phyloP scores from a whole-genome alignment of 495 filamentous ascomycete genomes.

The Aspergillus taichungensis region DNA sequence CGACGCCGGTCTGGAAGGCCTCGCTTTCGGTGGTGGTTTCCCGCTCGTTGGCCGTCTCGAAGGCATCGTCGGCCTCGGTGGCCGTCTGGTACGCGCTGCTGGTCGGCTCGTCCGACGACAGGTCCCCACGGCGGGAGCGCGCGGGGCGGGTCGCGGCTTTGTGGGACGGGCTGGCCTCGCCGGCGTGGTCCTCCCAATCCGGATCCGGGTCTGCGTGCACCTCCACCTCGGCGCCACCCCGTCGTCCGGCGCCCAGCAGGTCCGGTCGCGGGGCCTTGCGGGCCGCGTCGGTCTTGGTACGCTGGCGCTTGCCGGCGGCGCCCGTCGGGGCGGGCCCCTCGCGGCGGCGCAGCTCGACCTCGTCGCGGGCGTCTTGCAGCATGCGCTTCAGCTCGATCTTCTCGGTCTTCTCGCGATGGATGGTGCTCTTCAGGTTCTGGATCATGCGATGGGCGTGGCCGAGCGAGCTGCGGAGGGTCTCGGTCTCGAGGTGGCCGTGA shows the following conservation, averaged over 20 bases:
- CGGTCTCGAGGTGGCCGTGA: conserved; percentile 81
- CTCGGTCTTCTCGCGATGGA: conserved; percentile 95
- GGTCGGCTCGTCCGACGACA: conserved; percentile 26
- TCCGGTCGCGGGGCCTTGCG: conserved; percentile 68
- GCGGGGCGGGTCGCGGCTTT: conserved; percentile 15
- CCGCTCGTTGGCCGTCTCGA: conserved; percentile 72
- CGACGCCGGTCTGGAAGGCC: conserved; percentile 84
- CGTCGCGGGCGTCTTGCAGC: conserved; percentile 91
- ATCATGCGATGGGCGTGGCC: conserved; percentile 95
- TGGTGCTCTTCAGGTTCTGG: conserved; percentile 84
- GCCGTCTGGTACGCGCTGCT: conserved; percentile 78
- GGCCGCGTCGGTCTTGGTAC: conserved; percentile 58
- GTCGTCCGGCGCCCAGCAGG: conserved; percentile 69
- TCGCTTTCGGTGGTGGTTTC: conserved; percentile 76
- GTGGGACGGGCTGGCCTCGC: conserved; percentile 40
- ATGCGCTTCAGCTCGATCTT: conserved; percentile 93
- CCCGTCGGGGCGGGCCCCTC: conserved; percentile 42
- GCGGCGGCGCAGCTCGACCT: conserved; percentile 67
- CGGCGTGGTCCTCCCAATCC: conserved; percentile 84
- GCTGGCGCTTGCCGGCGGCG: conserved; percentile 52
- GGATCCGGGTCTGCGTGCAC: conserved; percentile 44
- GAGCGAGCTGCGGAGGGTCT: conserved; percentile 87
- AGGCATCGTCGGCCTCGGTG: conserved; percentile 76
- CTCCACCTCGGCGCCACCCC: conserved; percentile 64
- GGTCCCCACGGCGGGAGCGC: conserved; percentile 11